Conservation (phyloP, 2,329 filamentous ascomycete genomes). For the Bipolaris oryzae region DNA sequence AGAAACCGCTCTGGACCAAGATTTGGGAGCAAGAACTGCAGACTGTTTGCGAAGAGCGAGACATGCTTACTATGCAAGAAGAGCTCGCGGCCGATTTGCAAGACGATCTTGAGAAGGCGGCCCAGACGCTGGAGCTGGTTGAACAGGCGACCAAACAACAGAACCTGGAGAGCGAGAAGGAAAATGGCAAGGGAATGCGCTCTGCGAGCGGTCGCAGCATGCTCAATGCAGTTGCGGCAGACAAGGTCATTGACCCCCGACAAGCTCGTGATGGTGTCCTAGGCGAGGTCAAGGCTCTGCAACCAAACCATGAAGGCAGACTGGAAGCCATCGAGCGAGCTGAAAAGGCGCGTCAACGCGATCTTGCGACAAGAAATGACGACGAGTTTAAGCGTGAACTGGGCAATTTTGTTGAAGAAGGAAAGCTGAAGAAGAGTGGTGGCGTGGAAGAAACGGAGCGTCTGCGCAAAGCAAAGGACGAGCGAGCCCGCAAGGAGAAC, state of each 20-base stretch:
- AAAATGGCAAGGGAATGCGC: constrained; percentile 50
- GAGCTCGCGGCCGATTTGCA: constrained; percentile 90
- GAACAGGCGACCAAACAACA: constrained; percentile 99
- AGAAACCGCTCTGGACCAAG: constrained; percentile 98
- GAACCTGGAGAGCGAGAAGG: constrained; percentile 73
- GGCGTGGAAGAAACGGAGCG: constrained; percentile 94
- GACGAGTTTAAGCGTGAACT: constrained; percentile 88
- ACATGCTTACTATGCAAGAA: constrained; percentile 94
- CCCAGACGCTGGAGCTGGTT: constrained; percentile 90
- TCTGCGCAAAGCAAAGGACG: constrained; percentile 81
- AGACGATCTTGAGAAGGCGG: constrained; percentile 93
- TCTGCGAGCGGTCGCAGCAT: constrained; percentile 56
- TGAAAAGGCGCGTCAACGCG: constrained; percentile 86
- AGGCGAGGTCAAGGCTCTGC: constrained; percentile 88
- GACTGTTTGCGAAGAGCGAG: constrained; percentile 92
- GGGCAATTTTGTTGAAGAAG: constrained; percentile 81
- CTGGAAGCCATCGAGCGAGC: constrained; percentile 97
- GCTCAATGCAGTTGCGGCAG: constrained; percentile 46
- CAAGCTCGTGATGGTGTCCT: constrained; percentile 90
- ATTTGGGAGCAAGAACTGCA: constrained; percentile 99
- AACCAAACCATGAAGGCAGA: constrained; percentile 91
- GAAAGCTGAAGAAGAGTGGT: constrained; percentile 93
- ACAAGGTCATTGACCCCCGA: constrained; percentile 68
- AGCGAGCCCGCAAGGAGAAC: constrained; percentile 79
- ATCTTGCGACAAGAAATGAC: constrained; percentile 75